A percentile compares a stretch with the other conserved stretches of the same genome.
Conservation (phyloP, 495 filamentous ascomycete genomes). For the Neurospora sp. region DNA sequence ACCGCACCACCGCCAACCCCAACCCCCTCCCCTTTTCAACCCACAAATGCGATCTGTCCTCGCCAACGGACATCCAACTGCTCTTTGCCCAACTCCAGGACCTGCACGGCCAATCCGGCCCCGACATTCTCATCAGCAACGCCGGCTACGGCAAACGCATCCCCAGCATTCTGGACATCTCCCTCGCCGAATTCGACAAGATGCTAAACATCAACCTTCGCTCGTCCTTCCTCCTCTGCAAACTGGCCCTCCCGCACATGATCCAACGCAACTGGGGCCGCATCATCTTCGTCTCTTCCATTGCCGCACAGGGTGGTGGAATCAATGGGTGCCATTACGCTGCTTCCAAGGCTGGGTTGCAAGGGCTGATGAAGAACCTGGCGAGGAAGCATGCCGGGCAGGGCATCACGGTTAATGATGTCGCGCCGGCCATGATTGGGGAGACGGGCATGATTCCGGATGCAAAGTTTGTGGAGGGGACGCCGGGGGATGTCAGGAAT, state of each 20-base stretch:
- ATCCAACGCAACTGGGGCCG: conserved; percentile 51
- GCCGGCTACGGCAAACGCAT: conserved; percentile 26
- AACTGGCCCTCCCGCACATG: conserved; percentile 58
- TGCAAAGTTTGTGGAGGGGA: conserved; percentile 35
- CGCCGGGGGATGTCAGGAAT: conserved; percentile 39
- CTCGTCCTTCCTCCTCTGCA: conserved; percentile 54
- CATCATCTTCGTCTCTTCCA: conserved; percentile 58
- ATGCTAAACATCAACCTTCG: conserved; percentile 56
- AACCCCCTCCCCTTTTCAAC: conserved; percentile 26
- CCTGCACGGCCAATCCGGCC: conserved; percentile 39
- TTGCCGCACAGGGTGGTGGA: conserved; percentile 55
- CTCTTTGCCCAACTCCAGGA: conserved; percentile 44
- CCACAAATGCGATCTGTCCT: conserved; percentile 48
- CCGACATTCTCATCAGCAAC: conserved; percentile 53
- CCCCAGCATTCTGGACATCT: conserved; percentile 26
- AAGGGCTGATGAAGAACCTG: conserved; percentile 56
- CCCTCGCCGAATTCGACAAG: conserved; percentile 54
- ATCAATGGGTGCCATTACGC: conserved; percentile 64
- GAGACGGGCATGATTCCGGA: conserved; percentile 58
- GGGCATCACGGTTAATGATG: conserved; percentile 66
- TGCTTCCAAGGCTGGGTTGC: conserved; percentile 53
- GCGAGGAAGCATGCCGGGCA: conserved; percentile 48
- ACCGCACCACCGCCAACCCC: not conserved
- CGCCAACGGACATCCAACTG: conserved; percentile 37
- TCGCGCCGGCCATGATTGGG: conserved; percentile 66